These are phyloP conservation scores for Pontederia crassipes DNA, from an alignment of 176 grass and related monocot genomes.

Conservation along the genomic window DNA sequence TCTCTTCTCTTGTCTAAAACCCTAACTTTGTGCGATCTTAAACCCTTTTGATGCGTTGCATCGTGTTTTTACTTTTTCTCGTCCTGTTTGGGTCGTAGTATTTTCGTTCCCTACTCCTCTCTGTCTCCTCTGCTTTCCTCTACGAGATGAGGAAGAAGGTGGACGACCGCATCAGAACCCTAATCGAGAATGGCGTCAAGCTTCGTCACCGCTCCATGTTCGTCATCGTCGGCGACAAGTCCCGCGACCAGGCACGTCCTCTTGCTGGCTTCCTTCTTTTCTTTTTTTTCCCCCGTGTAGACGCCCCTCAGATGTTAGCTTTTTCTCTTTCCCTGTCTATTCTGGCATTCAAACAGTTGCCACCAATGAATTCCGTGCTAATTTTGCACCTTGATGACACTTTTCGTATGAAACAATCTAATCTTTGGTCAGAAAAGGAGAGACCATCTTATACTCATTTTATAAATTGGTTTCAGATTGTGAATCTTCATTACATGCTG, in stretches of 20 bases:
- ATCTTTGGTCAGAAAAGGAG: too few relatives aligned
- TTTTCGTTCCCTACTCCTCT: too few relatives aligned
- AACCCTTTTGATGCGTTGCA: too few relatives aligned
- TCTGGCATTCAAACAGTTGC: too few relatives aligned
- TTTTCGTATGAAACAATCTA: too few relatives aligned
- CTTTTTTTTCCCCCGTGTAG: background rate
- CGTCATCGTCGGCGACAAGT: constrained; percentile 90
- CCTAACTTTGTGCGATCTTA: too few relatives aligned
- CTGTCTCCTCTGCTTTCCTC: background rate
- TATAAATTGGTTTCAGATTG: constrained; percentile 9
- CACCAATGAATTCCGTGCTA: too few relatives aligned
- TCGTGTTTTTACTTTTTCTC: too few relatives aligned
- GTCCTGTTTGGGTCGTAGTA: too few relatives aligned
- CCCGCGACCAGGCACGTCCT: constrained; percentile 47
- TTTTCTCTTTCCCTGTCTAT: background rate
- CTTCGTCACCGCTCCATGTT: constrained; percentile 82
- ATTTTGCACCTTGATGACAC: too few relatives aligned
- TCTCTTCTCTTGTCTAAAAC: too few relatives aligned
- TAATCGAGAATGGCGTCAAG: constrained; percentile 80
- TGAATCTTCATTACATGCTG: constrained; percentile 89
- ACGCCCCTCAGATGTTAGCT: background rate
- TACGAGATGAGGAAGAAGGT: constrained; percentile 90
- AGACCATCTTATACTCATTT: background rate
- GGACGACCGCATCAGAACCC: constrained; percentile 71
- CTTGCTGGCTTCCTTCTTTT: constrained; percentile 5